Conservation (phyloP, 1,284 basidiomycete species). For the Cystobasidium sp. region DNA sequence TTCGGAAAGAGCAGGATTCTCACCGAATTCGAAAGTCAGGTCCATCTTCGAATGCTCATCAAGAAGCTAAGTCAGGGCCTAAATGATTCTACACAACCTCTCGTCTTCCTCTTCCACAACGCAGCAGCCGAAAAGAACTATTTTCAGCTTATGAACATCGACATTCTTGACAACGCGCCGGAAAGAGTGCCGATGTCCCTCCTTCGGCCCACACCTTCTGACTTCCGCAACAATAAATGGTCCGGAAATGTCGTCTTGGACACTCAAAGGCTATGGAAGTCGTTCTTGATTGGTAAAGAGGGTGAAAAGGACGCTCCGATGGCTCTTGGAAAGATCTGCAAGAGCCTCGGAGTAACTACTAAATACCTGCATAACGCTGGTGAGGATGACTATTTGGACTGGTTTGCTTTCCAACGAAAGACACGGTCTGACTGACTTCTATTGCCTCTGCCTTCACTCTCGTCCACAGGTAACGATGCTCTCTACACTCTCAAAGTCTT, state of each 20-base stretch:
- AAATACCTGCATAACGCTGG: slow-evolving; percentile 38
- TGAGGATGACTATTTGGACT: not conserved
- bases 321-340: slow-evolving; percentile 32
- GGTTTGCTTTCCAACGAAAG: not conserved
- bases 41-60: slow-evolving; percentile 19
- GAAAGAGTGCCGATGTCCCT: slow-evolving; percentile 13
- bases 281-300: slow-evolving; percentile 5
- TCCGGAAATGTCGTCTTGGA: slow-evolving; percentile 23
- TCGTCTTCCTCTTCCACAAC: slow-evolving; percentile 37
- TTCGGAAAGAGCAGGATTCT: slow-evolving; percentile 27
- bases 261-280: slow-evolving; percentile 32
- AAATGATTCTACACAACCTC: slow-evolving; percentile 3
- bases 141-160: slow-evolving; percentile 34
- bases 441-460: no score
- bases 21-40: slow-evolving; percentile 25
- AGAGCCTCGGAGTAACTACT: not conserved
- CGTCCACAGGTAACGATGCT: slow-evolving; percentile 32
- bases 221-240: not conserved
- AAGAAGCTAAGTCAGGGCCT: not conserved
- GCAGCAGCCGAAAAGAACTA: slow-evolving; percentile 37
- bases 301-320: slow-evolving; percentile 7
- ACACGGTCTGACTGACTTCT: no score
- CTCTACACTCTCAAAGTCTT: slow-evolving; percentile 40
- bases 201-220: not conserved
- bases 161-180: not conserved